phyloP scores from a whole-genome alignment of 306 rosid genomes.

The Datisca glomerata region DNA sequence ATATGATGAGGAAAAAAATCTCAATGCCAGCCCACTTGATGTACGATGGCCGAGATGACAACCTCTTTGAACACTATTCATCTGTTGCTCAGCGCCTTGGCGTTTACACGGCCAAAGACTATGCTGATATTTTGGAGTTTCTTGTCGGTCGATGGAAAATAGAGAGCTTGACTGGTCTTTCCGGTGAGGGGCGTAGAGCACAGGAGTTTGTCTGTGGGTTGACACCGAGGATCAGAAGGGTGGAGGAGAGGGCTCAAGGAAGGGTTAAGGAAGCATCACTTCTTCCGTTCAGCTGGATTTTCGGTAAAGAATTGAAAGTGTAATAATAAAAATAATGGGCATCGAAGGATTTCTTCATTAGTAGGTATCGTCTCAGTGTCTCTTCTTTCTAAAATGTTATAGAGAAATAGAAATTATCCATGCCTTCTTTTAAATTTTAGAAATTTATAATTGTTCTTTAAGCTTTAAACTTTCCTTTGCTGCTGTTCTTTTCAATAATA shows the following conservation, averaged over 20 bases:
- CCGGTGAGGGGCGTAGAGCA: constrained; percentile 31
- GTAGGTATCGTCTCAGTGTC: too few relatives aligned
- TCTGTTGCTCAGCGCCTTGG: constrained; percentile 39
- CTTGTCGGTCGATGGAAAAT: constrained; percentile 42
- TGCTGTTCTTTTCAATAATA: too few relatives aligned
- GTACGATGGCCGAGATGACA: constrained; percentile 34
- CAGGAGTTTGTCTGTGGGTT: constrained; percentile 37
- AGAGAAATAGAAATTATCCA: too few relatives aligned
- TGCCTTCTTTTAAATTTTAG: too few relatives aligned
- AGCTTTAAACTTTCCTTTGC: too few relatives aligned
- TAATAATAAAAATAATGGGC: too few relatives aligned
- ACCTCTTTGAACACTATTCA: constrained; percentile 33
- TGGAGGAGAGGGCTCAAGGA: constrained; percentile 40
- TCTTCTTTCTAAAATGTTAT: too few relatives aligned
- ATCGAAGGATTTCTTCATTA: too few relatives aligned
- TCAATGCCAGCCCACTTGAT: constrained; percentile 51
- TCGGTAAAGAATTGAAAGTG: constrained; percentile 20
- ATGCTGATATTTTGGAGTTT: constrained; percentile 48
- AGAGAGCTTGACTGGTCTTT: constrained; percentile 34
- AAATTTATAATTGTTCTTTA: too few relatives aligned
- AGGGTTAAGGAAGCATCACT: constrained; percentile 27
- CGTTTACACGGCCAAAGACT: constrained; percentile 41
- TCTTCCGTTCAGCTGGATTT: constrained; percentile 42
- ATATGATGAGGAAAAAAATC: constrained; percentile 49
- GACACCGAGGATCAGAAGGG: constrained; percentile 32